Evolutionary conservation across 805 yeast genomes (phyloP).

Genomic region (Komagataella pastoris): DNA sequence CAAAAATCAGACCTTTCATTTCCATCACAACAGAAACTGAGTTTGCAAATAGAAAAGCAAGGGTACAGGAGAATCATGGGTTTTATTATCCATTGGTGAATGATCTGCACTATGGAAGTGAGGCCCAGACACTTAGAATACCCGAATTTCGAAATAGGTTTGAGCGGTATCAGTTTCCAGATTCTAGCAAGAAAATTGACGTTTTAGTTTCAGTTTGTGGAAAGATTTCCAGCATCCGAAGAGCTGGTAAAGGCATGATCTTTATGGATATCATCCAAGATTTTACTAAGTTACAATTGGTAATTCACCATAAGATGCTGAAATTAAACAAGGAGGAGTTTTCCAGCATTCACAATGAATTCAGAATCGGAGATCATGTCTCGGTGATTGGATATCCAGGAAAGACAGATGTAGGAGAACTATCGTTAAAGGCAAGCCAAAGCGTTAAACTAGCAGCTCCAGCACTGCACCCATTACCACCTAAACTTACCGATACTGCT

Average conservation of each 20-base stretch:
- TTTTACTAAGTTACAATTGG: constrained; percentile 41
- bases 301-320: constrained; percentile 39
- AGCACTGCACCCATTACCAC: constrained; percentile 59
- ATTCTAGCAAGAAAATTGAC: constrained; percentile 12
- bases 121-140: constrained; percentile 16
- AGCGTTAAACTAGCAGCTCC: constrained; percentile 50
- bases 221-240: constrained; percentile 40
- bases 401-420: constrained; percentile 62
- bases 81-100: constrained; percentile 13
- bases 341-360: constrained; percentile 19
- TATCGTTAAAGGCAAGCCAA: constrained; percentile 48
- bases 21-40: constrained; percentile 14
- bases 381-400: constrained; percentile 61
- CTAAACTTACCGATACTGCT: constrained; percentile 37
- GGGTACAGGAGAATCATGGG: constrained; percentile 4
- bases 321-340: constrained; percentile 28
- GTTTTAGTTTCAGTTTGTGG: constrained; percentile 31
- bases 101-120: constrained; percentile 2
- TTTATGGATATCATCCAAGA: constrained; percentile 65
- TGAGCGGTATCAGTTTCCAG: constrained; percentile 8
- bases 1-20: background rate
- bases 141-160: constrained; percentile 24
- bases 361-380: constrained; percentile 65
- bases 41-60: constrained; percentile 17
- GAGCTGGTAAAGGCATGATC: constrained; percentile 53